Conservation (phyloP, 306 rosid genomes). For the Casuarina equisetifolia region DNA sequence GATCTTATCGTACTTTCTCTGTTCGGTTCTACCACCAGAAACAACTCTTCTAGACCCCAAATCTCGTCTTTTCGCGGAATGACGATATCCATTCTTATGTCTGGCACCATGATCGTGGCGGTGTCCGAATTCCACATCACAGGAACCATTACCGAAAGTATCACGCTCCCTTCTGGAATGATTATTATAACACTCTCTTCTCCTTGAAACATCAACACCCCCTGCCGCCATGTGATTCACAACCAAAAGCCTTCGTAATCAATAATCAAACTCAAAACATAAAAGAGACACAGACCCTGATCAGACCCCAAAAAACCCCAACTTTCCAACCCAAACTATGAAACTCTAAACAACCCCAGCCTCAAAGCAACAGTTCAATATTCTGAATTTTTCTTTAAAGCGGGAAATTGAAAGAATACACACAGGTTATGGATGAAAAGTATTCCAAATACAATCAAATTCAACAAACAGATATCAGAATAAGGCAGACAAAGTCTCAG, state of each 20-base stretch:
- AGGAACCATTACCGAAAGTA: conserved; percentile 26
- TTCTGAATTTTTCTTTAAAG: not conserved
- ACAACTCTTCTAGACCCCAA: conserved; percentile 18
- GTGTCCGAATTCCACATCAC: conserved; percentile 10
- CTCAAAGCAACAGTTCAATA: conserved; percentile 13
- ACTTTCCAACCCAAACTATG: conserved; percentile 32
- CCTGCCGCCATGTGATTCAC: conserved; percentile 83
- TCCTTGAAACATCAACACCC: conserved; percentile 49
- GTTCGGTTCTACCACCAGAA: conserved; percentile 30
- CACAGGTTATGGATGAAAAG: conserved; percentile 12
- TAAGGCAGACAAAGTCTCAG: not conserved
- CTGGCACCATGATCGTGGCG: conserved; percentile 12
- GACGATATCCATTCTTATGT: conserved; percentile 7
- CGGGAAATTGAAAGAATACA: not conserved
- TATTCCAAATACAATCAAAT: conserved; percentile 6
- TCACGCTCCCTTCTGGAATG: conserved; percentile 37
- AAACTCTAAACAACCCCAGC: conserved; percentile 24
- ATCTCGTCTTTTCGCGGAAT: conserved; percentile 2
- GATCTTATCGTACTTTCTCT: conserved; percentile 32
- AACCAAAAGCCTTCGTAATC: conserved; percentile 58
- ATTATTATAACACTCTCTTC: conserved; percentile 38
- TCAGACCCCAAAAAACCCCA: not conserved
- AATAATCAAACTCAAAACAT: conserved; percentile 37
- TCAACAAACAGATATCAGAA: conserved; percentile 1
- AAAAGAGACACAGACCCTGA: conserved; percentile 26